These are phyloP conservation scores for Bisporella sp. DNA, from an alignment of 2,329 filamentous ascomycete species.

Conservation along the genomic window DNA sequence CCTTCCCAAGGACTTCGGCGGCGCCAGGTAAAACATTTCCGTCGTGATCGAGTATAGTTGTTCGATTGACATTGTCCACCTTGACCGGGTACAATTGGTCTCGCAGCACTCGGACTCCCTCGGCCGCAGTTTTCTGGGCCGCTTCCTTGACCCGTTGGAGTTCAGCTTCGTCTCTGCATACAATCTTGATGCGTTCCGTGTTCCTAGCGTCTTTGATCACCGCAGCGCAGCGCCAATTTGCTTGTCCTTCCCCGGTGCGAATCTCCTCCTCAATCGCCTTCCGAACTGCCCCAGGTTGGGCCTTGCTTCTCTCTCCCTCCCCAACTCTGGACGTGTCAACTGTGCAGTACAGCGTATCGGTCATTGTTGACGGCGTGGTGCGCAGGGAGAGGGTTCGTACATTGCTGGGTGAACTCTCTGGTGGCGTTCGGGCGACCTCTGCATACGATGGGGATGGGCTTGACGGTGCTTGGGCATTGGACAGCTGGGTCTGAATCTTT, in stretches of 20 bases:
- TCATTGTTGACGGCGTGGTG: too few relatives aligned
- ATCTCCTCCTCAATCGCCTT: too few relatives aligned
- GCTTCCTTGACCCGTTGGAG: conserved; percentile 14
- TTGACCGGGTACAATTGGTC: conserved; percentile 21
- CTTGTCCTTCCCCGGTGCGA: conserved; percentile 4
- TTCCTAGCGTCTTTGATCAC: conserved; percentile 11
- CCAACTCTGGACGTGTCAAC: too few relatives aligned
- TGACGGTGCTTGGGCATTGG: too few relatives aligned
- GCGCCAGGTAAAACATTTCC: conserved; percentile 9
- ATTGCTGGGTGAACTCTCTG: too few relatives aligned
- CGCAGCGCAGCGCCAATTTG: conserved; percentile 6
- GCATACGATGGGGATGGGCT: too few relatives aligned
- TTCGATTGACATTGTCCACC: conserved; percentile 18
- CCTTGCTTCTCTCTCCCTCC: too few relatives aligned
- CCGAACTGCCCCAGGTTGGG: too few relatives aligned
- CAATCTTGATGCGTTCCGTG: conserved; percentile 10
- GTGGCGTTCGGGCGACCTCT: too few relatives aligned
- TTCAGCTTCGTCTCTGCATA: conserved; percentile 16
- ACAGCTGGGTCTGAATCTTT: too few relatives aligned
- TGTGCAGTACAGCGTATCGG: too few relatives aligned
- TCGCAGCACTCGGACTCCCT: conserved; percentile 13
- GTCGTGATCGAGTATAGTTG: conserved; percentile 15
- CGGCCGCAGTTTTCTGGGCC: conserved; percentile 9
- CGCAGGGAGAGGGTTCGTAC: too few relatives aligned
- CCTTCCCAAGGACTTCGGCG: conserved; percentile 13